phyloP scores from a whole-genome alignment of 2,329 filamentous ascomycete genomes.

The Meredithiella fracta region DNA sequence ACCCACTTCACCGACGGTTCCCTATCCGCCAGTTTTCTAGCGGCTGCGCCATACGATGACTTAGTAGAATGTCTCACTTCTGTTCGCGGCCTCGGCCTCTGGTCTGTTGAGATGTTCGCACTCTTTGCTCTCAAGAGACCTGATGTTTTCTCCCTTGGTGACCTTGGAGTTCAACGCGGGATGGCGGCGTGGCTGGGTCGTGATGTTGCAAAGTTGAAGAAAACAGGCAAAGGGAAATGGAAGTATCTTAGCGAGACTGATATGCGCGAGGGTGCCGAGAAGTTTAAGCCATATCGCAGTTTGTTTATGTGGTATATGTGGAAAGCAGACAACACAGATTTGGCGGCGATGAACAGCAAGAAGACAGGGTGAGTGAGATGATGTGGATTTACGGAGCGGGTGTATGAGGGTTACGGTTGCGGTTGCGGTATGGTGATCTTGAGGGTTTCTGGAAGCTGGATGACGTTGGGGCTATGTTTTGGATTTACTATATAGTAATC shows the following conservation, averaged over 20 bases:
- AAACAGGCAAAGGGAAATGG: conserved; percentile 61
- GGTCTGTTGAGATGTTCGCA: conserved; percentile 97
- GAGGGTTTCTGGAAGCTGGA: too few species aligned
- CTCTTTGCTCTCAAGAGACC: conserved; percentile 86
- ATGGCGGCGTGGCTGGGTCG: conserved; percentile 77
- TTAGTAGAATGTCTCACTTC: conserved; percentile 67
- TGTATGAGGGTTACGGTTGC: too few species aligned
- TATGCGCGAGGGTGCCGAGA: conserved; percentile 67
- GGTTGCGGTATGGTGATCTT: too few species aligned
- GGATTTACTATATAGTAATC: too few species aligned
- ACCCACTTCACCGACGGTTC: conserved; percentile 63
- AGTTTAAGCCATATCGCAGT: conserved; percentile 74
- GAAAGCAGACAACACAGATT: conserved; percentile 65
- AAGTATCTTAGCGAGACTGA: conserved; percentile 95
- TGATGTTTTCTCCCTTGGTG: conserved; percentile 85
- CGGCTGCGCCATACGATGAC: conserved; percentile 63
- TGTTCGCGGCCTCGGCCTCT: conserved; percentile 71
- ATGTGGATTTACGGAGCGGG: too few species aligned
- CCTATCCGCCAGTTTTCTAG: conserved; percentile 58
- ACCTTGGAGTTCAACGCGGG: conserved; percentile 84
- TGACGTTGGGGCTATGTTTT: too few species aligned
- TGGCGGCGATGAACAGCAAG: conserved; percentile 47
- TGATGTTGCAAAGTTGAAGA: conserved; percentile 73
- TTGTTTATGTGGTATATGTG: conserved; percentile 99
- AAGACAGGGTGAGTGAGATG: background rate